Percentiles rank a stretch among this genome's conserved stretches.
These are phyloP conservation scores for Fusarium sp. DNA, from an alignment of 2,329 filamentous ascomycete species.

Conservation along the genomic window DNA sequence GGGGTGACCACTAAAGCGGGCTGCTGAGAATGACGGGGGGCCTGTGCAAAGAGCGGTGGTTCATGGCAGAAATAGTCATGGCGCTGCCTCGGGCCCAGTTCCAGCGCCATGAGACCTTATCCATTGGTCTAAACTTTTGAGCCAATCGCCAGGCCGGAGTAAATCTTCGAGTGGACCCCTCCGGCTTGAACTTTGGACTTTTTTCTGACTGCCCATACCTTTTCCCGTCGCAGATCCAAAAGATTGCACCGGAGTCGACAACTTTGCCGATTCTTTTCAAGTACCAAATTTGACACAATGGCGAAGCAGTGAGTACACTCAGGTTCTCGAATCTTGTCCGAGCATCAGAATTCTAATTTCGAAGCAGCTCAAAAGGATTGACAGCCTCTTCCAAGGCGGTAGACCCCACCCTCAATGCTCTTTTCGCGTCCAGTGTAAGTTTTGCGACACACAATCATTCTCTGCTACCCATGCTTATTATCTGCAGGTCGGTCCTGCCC, in stretches of 20 bases:
- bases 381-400: slow-evolving; percentile 66
- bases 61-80: slow-evolving; percentile 48
- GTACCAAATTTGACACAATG: slow-evolving; percentile 35
- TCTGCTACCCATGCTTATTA: slow-evolving; percentile 27
- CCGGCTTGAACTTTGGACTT: slow-evolving; percentile 36
- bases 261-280: slow-evolving; percentile 16
- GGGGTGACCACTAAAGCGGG: slow-evolving; percentile 46
- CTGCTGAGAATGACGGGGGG: slow-evolving; percentile 49
- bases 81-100: slow-evolving; percentile 30
- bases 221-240: slow-evolving; percentile 41
- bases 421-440: slow-evolving; percentile 81
- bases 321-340: slow-evolving; percentile 5
- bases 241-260: slow-evolving; percentile 24
- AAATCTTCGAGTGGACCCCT: slow-evolving; percentile 35
- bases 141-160: slow-evolving; percentile 19
- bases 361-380: slow-evolving; percentile 56
- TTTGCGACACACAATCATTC: slow-evolving; percentile 19
- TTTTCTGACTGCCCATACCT: slow-evolving; percentile 42
- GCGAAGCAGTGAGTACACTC: slow-evolving; percentile 41
- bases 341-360: slow-evolving; percentile 33
- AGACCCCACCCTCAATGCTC: slow-evolving; percentile 76
- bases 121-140: slow-evolving; percentile 17
- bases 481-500: slow-evolving; percentile 64
- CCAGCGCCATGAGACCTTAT: slow-evolving; percentile 20
- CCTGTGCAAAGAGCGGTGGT: slow-evolving; percentile 46